Conservation (phyloP, 345 rosid species). For the Erucastrum elatum region DNA sequence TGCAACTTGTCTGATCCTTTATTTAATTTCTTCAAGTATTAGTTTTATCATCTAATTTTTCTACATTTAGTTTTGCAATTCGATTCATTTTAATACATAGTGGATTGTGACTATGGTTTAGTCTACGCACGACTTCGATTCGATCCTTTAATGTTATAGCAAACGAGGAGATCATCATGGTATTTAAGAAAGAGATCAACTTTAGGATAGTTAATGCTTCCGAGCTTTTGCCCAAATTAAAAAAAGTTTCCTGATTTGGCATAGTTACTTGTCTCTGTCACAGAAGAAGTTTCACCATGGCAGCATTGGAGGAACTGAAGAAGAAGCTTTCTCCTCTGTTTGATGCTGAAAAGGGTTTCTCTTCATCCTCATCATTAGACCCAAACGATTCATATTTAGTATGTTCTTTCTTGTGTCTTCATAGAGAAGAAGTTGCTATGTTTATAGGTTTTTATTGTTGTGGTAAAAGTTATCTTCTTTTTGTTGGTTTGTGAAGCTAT, state of each 20-base stretch:
- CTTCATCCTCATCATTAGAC: constrained; percentile 64
- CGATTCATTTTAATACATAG: neutral
- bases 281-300: constrained; percentile 50
- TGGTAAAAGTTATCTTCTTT: constrained; percentile 3
- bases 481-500: constrained; percentile 49
- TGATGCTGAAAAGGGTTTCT: constrained; percentile 90
- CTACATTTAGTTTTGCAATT: neutral
- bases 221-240: neutral
- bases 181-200: neutral
- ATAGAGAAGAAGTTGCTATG: neutral
- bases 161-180: neutral
- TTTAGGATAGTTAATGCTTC: neutral
- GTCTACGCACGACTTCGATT: constrained; percentile 14
- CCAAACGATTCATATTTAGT: constrained; percentile 78
- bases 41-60: neutral
- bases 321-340: constrained; percentile 87
- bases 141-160: neutral
- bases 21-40: neutral
- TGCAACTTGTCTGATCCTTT: constrained; percentile 1
- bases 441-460: neutral
- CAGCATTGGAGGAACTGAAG: constrained; percentile 83
- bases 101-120: constrained; percentile 3
- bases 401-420: constrained; percentile 20
- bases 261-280: neutral
- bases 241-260: neutral